phyloP scores from a whole-genome alignment of 495 filamentous ascomycete genomes.

The Podospora bellae-mahoneyi region DNA sequence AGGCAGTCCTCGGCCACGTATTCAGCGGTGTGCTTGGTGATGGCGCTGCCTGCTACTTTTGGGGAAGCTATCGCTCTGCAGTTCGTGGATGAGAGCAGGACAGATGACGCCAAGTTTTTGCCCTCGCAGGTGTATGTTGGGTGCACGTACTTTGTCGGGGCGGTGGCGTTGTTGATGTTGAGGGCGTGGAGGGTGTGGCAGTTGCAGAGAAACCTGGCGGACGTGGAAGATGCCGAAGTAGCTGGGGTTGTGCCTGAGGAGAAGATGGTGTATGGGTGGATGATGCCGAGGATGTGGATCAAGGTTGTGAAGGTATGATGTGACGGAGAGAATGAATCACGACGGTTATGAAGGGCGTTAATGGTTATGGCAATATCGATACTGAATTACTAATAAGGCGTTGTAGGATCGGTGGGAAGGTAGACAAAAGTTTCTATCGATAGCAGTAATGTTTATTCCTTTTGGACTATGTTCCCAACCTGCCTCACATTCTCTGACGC shows the following conservation, averaged over 20 bases:
- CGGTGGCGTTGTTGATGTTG: background rate
- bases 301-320: background rate
- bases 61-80: slow-evolving; percentile 21
- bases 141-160: background rate
- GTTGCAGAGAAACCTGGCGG: background rate
- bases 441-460: too few relatives aligned
- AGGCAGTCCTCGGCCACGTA: slow-evolving; percentile 23
- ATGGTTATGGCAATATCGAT: background rate
- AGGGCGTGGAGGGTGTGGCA: background rate
- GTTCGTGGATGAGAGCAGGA: slow-evolving; percentile 6
- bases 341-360: background rate
- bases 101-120: background rate
- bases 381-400: background rate
- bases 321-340: background rate
- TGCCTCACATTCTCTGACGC: too few relatives aligned
- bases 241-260: background rate
- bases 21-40: slow-evolving; percentile 17
- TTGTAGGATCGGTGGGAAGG: background rate
- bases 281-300: background rate
- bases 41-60: slow-evolving; percentile 24
- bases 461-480: too few relatives aligned
- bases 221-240: background rate
- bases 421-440: background rate
- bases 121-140: background rate
- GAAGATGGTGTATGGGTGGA: background rate